Evolutionary conservation across 2,329 filamentous ascomycete species (phyloP).

Genomic region (Fusarium protoensiforme): DNA sequence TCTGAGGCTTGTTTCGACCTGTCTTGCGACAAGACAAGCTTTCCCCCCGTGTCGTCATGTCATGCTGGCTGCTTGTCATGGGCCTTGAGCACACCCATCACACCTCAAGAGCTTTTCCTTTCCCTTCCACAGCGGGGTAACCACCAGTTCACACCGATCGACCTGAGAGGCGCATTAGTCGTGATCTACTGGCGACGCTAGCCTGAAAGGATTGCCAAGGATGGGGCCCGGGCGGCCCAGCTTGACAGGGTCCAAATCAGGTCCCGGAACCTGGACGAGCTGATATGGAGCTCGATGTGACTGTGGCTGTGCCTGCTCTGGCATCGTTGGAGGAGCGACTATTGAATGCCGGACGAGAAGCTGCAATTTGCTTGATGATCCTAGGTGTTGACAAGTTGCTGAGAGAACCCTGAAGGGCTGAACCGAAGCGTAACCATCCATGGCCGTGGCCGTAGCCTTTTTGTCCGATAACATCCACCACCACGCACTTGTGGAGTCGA

Average conservation of each 20-base stretch:
- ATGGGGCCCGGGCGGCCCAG: constrained; percentile 30
- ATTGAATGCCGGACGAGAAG: constrained; percentile 17
- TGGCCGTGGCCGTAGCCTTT: not conserved
- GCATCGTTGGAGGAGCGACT: not conserved
- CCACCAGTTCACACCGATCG: constrained; percentile 28
- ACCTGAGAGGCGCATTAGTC: constrained; percentile 41
- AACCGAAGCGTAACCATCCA: not conserved
- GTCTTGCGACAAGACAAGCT: not conserved
- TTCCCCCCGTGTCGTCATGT: constrained; percentile 32
- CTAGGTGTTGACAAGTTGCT: constrained; percentile 4
- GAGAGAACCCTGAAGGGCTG: not conserved
- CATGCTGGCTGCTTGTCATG: constrained; percentile 9
- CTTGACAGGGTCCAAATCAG: constrained; percentile 40
- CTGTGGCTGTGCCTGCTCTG: constrained; percentile 35
- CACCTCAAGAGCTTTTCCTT: constrained; percentile 12
- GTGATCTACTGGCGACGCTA: constrained; percentile 37
- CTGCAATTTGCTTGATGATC: constrained; percentile 8
- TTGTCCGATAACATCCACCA: not conserved
- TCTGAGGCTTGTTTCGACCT: constrained; percentile 8
- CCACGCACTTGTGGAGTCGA: not conserved
- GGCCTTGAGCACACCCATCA: constrained; percentile 2
- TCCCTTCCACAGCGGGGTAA: constrained; percentile 21
- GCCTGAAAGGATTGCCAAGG: constrained; percentile 17
- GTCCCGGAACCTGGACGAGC: constrained; percentile 40
- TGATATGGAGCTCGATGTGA: constrained; percentile 29